These are phyloP conservation scores for Russula emetica DNA, from an alignment of 768 basidiomycete species.

Conservation along the genomic window DNA sequence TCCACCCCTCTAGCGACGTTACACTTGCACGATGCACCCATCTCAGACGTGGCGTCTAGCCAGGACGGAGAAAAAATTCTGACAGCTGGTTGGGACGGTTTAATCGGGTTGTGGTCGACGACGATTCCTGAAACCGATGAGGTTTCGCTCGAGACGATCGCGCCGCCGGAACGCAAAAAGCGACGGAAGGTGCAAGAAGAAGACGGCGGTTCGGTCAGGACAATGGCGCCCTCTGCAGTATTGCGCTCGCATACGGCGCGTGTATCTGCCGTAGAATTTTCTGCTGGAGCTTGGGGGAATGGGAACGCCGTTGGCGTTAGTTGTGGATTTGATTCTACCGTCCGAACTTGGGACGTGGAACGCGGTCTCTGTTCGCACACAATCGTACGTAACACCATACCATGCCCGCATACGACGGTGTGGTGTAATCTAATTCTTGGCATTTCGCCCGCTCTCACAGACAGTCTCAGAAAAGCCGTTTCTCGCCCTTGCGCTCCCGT, in stretches of 20 bases:
- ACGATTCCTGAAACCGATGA: conserved; percentile 60
- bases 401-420: no score
- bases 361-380: conserved; percentile 66
- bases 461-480: conserved; percentile 71
- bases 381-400: conserved; percentile 46
- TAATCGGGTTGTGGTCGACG: conserved; percentile 80
- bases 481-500: conserved; percentile 52
- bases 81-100: conserved; percentile 82
- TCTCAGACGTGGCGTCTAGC: conserved; percentile 66
- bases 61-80: conserved; percentile 58
- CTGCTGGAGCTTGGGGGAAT: conserved; percentile 31
- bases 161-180: conserved; percentile 45
- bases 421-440: neutral
- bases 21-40: conserved; percentile 75
- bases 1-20: conserved; percentile 55
- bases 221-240: conserved; percentile 65
- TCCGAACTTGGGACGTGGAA: conserved; percentile 84
- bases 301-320: conserved; percentile 63
- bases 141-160: conserved; percentile 41
- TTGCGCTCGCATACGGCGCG: conserved; percentile 81
- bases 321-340: conserved; percentile 86
- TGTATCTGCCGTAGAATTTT: conserved; percentile 70
- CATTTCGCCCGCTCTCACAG: conserved; percentile 35
- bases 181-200: conserved; percentile 46
- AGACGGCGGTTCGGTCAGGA: conserved; percentile 35